phyloP scores from a whole-genome alignment of 306 rosid species.

The Fragaria vesca region DNA sequence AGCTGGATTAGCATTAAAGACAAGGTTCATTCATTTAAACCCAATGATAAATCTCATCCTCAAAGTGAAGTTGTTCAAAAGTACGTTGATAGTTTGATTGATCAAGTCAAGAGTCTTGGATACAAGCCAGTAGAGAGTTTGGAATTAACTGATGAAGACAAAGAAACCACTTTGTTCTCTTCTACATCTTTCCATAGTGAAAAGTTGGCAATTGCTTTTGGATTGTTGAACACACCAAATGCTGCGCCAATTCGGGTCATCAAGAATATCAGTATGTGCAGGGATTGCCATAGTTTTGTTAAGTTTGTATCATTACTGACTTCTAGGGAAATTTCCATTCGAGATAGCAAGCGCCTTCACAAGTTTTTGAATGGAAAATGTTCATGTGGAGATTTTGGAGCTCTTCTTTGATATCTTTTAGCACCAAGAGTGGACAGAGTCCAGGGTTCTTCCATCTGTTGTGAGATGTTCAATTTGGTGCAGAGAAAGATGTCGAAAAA shows the following conservation, averaged over 20 bases:
- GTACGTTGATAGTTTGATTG: constrained; percentile 51
- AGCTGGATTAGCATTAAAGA: constrained; percentile 86
- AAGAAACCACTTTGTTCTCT: constrained; percentile 36
- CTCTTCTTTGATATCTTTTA: constrained; percentile 37
- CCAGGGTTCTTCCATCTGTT: neutral
- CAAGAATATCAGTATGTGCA: constrained; percentile 72
- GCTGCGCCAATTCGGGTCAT: constrained; percentile 54
- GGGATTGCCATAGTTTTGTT: constrained; percentile 74
- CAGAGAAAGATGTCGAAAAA: neutral
- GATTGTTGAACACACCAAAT: constrained; percentile 56
- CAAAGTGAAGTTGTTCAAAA: constrained; percentile 35
- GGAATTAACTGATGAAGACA: constrained; percentile 49
- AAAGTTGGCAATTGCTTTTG: constrained; percentile 73
- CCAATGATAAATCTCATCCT: constrained; percentile 50
- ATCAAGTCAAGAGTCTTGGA: constrained; percentile 57
- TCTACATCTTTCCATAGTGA: constrained; percentile 65
- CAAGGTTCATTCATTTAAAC: constrained; percentile 65
- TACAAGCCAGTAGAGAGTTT: constrained; percentile 50
- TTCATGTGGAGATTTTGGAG: constrained; percentile 65
- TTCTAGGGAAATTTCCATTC: constrained; percentile 64
- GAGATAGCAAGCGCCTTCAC: constrained; percentile 78
- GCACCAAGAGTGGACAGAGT: neutral
- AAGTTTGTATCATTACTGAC: constrained; percentile 51
- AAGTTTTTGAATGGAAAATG: constrained; percentile 72
- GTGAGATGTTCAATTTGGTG: neutral